Base-by-base conservation (phyloP, 1,139 yeast genomes). In the Arxiozyma telluris region DNA sequence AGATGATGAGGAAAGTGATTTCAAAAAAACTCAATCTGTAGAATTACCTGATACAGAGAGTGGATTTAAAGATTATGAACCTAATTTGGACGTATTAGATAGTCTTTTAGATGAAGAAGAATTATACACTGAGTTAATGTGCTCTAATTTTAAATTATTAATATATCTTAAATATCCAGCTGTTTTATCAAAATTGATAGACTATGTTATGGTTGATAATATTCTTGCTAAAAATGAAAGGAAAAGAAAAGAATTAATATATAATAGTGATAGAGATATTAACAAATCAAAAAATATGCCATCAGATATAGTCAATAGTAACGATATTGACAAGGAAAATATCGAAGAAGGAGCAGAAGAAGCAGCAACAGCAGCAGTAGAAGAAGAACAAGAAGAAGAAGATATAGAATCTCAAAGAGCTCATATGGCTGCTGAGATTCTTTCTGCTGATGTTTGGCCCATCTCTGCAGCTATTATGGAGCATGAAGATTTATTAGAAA, bases 381-480 rank as follows among this genome's bases (percentile, higher is more conserved):
- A 76, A 56, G 68, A 75, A 3, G 64, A 64, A 25, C 81, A 76
- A 56, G 69, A 75, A 3, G 73, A 71, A 15, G 82, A 80, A 53
- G 87, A 84, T 60, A 75, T 72, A 22, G 81, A 80, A 55, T 76
- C 80, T 20, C 78, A 91, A 60, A 78, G 89, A 63, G 94, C 96
- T 4, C 86, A 90, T 53, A 79, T 91, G 58, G 93, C 96, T 4
- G 88, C 96, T 1, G 98, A 94, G 67, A 85, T 93, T 47, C 75
- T 93, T 47, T 82, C 93, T 54, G 90, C 95, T 4, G 98, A 93
- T 66, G 94, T 90, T 8, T 93, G 97, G 97, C 87, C 96, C 4
- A 76, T 94, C 43, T 87, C 96, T 4, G 96, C 93, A 62, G 84
- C 96, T 0, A 84, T 93, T 51, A 85, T 93, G 85, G 94, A 87